phyloP scores from a whole-genome alignment of 1,284 basidiomycete species.

The Puccinia horiana region DNA sequence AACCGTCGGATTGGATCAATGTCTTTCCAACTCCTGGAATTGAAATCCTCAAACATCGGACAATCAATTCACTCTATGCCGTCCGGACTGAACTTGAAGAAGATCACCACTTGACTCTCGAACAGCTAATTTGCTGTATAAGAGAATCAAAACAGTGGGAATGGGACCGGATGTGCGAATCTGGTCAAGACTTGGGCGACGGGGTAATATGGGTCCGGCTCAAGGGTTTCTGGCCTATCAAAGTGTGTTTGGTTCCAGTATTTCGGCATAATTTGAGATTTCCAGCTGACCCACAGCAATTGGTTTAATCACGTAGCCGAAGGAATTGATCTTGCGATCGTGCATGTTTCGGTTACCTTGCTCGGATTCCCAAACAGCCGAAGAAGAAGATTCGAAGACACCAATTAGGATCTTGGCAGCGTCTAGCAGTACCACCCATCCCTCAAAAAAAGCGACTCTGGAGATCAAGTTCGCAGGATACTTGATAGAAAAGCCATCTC shows the following conservation, averaged over 20 bases:
- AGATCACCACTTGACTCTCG: background rate
- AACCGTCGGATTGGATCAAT: conserved; percentile 18
- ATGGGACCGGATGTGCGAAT: conserved; percentile 44
- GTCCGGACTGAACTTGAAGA: conserved; percentile 22
- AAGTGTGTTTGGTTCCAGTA: background rate
- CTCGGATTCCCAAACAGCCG: background rate
- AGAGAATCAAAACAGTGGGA: conserved; percentile 35
- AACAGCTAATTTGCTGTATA: conserved; percentile 17
- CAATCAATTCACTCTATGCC: conserved; percentile 19
- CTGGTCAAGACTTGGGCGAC: conserved; percentile 26
- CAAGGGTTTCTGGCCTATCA: conserved; percentile 43
- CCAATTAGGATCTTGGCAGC: conserved; percentile 26
- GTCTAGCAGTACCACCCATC: conserved; percentile 33
- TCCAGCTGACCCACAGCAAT: background rate
- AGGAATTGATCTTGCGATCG: conserved; percentile 22
- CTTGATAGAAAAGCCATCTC: conserved; percentile 18
- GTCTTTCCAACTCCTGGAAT: conserved; percentile 17
- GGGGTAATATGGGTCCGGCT: conserved; percentile 29
- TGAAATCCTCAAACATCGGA: conserved; percentile 17
- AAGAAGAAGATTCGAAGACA: background rate
- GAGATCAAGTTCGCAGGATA: conserved; percentile 40
- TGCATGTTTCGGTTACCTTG: conserved; percentile 14
- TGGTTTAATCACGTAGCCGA: conserved; percentile 3
- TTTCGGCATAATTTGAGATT: background rate
- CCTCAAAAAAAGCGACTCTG: conserved; percentile 7